Base-by-base conservation (phyloP, 2,329 filamentous ascomycete genomes). In the Neofusicoccum sp. region DNA sequence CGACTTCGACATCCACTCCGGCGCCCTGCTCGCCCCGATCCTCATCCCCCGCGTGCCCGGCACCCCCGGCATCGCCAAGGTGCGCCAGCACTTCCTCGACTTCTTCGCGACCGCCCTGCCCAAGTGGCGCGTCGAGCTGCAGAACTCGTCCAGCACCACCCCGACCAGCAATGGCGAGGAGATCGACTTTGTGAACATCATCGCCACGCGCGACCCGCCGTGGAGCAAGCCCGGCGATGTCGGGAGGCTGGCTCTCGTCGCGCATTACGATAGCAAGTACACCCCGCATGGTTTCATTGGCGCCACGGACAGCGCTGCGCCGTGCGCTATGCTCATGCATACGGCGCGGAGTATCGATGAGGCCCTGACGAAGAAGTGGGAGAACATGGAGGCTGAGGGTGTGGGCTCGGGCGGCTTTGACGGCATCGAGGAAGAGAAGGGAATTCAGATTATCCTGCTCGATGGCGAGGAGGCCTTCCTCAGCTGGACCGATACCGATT, bases 401-500 rank as follows among this genome's bases (percentile, higher is more conserved):
- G 79, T 84, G 48, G 77, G 71, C 5, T 83, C 79, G 1, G 74
- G 74, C 6, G 70, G 75, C 2, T 68, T 75, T 58, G 77, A 80
- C 48, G 74, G 76, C 4, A 76, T 95, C 28, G 91, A 93, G 45
- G 90, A 89, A 68, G 87, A 91, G 67, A 88, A 87, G 71, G 94
- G 94, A 0, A 84, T 99, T 37, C 95, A 98, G 79, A 90, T 99
- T 33, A 68, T 99, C 33, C 84, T 99, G 62, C 78, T 99, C 6
- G 95, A 99, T 71, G 95, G 95, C 4, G 95, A 99, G 78, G 95
- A 99, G 77, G 93, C 95, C 0, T 99, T 96, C 77, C 79, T 86
- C 28, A 77, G 76, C 0, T 99, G 95, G 95, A 90, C 87, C 0
- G 85, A 86, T 39, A 85, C 83, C 0, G 95, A 99, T 76, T 96